A percentile compares a stretch with the other conserved stretches of the same genome.
Evolutionary conservation across 2,329 filamentous ascomycete species (phyloP).

Genomic region (Sphaerostilbella broomeana): DNA sequence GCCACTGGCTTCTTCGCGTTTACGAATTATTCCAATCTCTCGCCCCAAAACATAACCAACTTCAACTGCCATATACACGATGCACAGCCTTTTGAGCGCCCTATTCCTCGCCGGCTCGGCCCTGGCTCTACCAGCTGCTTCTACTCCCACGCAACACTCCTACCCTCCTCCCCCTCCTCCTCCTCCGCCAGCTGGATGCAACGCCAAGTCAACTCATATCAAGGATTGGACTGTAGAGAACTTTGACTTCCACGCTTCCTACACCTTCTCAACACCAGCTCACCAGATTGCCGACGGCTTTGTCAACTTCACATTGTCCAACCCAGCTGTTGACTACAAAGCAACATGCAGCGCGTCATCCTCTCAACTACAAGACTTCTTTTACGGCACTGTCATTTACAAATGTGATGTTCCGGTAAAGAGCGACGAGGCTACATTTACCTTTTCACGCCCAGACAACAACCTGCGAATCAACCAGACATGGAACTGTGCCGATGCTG

Average conservation of each 20-base stretch:
- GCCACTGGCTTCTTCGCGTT: no score
- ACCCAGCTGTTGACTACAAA: slow-evolving; percentile 35
- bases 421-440: slow-evolving; percentile 32
- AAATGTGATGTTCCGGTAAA: slow-evolving; percentile 32
- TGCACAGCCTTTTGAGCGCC: slow-evolving; percentile 17
- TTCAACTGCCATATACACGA: slow-evolving; percentile 12
- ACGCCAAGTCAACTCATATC: slow-evolving; percentile 16
- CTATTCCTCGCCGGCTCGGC: slow-evolving; percentile 21
- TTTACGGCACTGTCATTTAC: slow-evolving; percentile 42
- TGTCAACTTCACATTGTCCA: slow-evolving; percentile 43
- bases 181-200: slow-evolving; percentile 15
- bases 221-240: slow-evolving; percentile 33
- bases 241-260: slow-evolving; percentile 44
- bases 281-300: slow-evolving; percentile 45
- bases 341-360: slow-evolving; percentile 36
- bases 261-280: slow-evolving; percentile 43
- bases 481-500: slow-evolving; percentile 41
- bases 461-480: slow-evolving; percentile 40
- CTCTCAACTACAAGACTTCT: slow-evolving; percentile 40
- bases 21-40: no score
- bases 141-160: slow-evolving; percentile 1
- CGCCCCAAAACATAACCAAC: not conserved
- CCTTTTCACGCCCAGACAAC: slow-evolving; percentile 32
- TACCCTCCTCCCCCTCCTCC: slow-evolving; percentile 2
- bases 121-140: slow-evolving; percentile 18